A percentile compares a stretch with the other conserved stretches of the same genome.
Conservation (phyloP, 1,284 basidiomycete genomes). For the Apiotrichum sp. region DNA sequence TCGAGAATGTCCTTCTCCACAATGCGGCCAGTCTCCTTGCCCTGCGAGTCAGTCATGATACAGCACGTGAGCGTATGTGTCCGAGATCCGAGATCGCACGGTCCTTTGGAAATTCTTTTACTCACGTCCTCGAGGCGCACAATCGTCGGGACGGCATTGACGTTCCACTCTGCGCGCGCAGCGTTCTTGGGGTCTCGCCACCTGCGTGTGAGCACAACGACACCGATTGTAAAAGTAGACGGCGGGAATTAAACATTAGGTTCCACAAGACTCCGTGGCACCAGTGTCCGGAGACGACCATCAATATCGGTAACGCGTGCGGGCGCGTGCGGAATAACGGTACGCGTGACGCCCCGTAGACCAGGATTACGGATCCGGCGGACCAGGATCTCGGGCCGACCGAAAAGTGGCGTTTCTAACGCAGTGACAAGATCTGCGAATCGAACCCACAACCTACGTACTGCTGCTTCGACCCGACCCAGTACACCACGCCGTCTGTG, state of each 20-base stretch:
- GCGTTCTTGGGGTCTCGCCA: conserved; percentile 62
- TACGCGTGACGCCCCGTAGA: too few species aligned
- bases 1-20: conserved; percentile 55
- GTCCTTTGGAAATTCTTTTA: conserved; percentile 12
- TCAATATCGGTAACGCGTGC: too few species aligned
- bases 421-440: too few species aligned
- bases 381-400: too few species aligned
- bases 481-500: conserved; percentile 58
- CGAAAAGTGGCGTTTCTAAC: too few species aligned
- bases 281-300: too few species aligned
- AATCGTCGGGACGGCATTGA: conserved; percentile 66
- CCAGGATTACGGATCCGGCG: too few species aligned
- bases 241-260: too few species aligned
- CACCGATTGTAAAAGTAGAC: too few species aligned
- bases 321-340: too few species aligned
- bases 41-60: conserved; percentile 42
- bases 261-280: too few species aligned
- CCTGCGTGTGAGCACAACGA: conserved; percentile 42
- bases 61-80: neutral
- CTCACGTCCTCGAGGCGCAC: conserved; percentile 62
- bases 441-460: conserved; percentile 45
- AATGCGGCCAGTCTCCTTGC: conserved; percentile 55
- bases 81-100: neutral
- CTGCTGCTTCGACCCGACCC: conserved; percentile 65
- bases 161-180: conserved; percentile 61